Base-by-base conservation (phyloP, 495 filamentous ascomycete species). In the Neurospora terricola region DNA sequence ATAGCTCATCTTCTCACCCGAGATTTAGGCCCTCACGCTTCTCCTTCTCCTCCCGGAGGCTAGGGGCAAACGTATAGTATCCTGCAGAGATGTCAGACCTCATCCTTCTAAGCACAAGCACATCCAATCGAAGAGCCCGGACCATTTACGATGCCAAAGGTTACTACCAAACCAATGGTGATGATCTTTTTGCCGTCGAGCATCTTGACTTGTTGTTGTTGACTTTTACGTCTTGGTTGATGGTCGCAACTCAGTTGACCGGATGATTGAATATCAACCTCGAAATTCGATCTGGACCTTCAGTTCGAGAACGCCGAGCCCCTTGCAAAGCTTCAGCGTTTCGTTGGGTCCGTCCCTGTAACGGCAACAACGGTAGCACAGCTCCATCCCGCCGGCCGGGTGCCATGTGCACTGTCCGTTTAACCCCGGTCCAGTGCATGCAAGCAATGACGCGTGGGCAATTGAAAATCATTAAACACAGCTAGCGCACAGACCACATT, bases 51-150 rank as follows among this genome's bases (percentile, higher is more conserved):
- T 83, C 82, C 74, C 79, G 78, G 5, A 87, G 74, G 27, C 74
- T 69, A 9, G 85, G 83, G 18, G 78, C 77, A 73, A 86, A 85
- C 4, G 81, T 78, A 73, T 83, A 86, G 70, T 81, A 80, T 21
- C 83, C 85, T 87, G 71, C 12, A n/a, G 14, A 43, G 12, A 27
- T 42, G 74, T 77, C 48, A 79, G 76, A 43, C 23, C 4, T 18
- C 21, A 38, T 21, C 14, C 48, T 30, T 69, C 70, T 21, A 10
- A 69, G 23, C 6, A 59, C 23, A 54, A 12, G 45, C 9, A 54
- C 9, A 23, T 27, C 9, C 21, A 30, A 66, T 34, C 3, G 0
- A 9, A 18, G 54, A 62, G 54, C 5, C 23, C 54, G 21, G 27
- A 80, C 79, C 79, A 73, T 80, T 80, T 8, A 74, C 72, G n/a